Evolutionary conservation across 768 basidiomycete species (phyloP).

Genomic region (Suillus decipiens): DNA sequence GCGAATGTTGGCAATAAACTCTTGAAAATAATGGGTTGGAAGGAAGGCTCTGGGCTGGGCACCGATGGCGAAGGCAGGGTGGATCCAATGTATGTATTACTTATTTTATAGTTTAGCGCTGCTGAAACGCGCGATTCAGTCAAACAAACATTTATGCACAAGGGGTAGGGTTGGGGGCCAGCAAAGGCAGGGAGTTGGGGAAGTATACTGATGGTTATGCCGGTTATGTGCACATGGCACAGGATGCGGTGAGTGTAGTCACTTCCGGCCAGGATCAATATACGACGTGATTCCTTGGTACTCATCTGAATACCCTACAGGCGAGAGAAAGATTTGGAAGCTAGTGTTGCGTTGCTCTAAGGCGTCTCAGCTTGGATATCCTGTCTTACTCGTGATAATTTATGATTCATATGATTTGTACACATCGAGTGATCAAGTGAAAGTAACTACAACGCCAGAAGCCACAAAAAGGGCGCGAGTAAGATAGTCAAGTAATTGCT

Average conservation of each 20-base stretch:
- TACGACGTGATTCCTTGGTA: constrained; percentile 22
- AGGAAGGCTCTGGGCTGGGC: constrained; percentile 85
- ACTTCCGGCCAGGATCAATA: constrained; percentile 22
- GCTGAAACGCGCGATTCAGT: constrained; percentile 38
- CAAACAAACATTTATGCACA: constrained; percentile 85
- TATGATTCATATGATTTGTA: constrained; percentile 9
- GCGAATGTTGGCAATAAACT: constrained; percentile 91
- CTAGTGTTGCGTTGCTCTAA: constrained; percentile 11
- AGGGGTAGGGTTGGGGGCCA: constrained; percentile 90
- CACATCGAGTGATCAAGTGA: constrained; percentile 1
- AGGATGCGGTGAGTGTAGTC: constrained; percentile 58
- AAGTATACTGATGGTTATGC: constrained; percentile 69
- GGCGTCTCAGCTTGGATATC: constrained; percentile 10
- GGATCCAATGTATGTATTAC: constrained; percentile 73
- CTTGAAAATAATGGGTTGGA: constrained; percentile 98
- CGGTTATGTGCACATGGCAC: constrained; percentile 72
- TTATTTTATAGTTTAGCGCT: constrained; percentile 8
- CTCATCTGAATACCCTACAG: constrained; percentile 27
- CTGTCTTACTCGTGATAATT: not conserved
- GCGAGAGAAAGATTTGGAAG: constrained; percentile 39
- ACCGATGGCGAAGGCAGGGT: constrained; percentile 80
- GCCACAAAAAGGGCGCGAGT: not conserved
- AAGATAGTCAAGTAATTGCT: constrained; percentile 7
- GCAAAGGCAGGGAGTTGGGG: constrained; percentile 82
- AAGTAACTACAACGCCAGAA: not conserved